phyloP scores from a whole-genome alignment of 73 alveolate species.

The Blepharisma stoltei region DNA sequence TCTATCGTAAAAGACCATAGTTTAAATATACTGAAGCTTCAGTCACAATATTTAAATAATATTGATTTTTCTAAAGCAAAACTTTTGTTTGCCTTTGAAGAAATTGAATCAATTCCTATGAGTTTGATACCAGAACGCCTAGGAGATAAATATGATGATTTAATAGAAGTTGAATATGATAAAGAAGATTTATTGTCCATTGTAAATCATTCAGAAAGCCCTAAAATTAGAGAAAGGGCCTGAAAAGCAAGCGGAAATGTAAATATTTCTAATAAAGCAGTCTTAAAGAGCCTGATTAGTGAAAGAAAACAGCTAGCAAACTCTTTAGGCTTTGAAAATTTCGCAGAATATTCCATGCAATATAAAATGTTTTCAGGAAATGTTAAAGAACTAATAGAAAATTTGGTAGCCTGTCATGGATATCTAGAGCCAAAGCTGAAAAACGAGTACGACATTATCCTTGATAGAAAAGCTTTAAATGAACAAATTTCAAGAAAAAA shows the following conservation, averaged over 20 bases:
- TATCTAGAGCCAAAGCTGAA: neutral
- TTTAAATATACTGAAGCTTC: neutral
- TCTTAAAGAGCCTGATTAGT: neutral
- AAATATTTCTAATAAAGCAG: neutral
- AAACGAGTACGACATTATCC: constrained; percentile 14
- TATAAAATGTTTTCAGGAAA: constrained; percentile 13
- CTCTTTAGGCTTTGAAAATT: constrained; percentile 27
- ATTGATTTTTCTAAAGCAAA: neutral
- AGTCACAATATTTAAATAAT: neutral
- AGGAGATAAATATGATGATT: constrained; percentile 14
- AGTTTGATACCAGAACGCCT: constrained; percentile 8
- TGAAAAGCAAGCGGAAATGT: neutral
- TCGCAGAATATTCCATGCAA: neutral
- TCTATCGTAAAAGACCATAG: neutral
- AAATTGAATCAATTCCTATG: constrained; percentile 4
- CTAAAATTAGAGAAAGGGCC: neutral
- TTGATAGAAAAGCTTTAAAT: constrained; percentile 6
- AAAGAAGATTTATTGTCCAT: neutral
- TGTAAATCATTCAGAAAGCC: neutral
- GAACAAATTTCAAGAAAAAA: constrained; percentile 9
- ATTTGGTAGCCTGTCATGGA: neutral
- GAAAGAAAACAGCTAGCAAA: neutral
- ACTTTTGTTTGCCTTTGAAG: neutral
- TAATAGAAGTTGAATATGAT: neutral
- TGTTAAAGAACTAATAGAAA: neutral